Evolutionary conservation across 495 filamentous ascomycete genomes (phyloP).

Genomic region (Gamarada debralockiae): DNA sequence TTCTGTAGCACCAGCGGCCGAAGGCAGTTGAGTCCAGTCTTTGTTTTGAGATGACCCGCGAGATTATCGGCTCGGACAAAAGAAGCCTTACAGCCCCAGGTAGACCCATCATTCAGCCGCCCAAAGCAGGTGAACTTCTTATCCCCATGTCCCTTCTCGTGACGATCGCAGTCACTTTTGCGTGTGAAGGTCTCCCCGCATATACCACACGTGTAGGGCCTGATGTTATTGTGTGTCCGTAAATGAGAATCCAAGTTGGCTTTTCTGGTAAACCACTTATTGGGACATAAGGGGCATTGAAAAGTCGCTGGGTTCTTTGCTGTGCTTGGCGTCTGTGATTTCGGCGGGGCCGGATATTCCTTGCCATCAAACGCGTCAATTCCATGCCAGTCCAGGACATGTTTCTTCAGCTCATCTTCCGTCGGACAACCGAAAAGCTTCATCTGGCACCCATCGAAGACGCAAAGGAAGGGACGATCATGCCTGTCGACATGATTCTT

Average conservation of each 20-base stretch:
- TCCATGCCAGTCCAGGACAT: conserved; percentile 13
- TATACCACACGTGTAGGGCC: conserved; percentile 6
- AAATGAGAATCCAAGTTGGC: conserved; percentile 1
- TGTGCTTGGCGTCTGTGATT: background rate
- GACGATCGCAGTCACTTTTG: conserved; percentile 4
- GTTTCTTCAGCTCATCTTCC: conserved; percentile 36
- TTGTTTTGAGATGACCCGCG: no score
- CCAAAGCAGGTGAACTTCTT: no score
- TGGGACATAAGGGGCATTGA: conserved; percentile 6
- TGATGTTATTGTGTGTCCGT: background rate
- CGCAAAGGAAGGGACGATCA: conserved; percentile 35
- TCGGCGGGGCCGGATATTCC: background rate
- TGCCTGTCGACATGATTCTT: conserved; percentile 36
- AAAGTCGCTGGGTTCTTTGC: no score
- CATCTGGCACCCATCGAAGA: conserved; percentile 25
- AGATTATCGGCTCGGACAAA: no score
- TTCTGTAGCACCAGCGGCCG: no score
- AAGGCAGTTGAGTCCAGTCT: no score
- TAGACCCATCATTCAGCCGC: no score
- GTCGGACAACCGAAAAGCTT: conserved; percentile 35
- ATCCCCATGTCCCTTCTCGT: no score
- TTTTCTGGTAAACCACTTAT: conserved; percentile 3
- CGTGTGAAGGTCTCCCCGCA: conserved; percentile 7
- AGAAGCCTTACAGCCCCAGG: no score
- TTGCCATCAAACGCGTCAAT: background rate